Conservation (phyloP, 208 protist genomes). For the Acanthamoeba healyi region DNA sequence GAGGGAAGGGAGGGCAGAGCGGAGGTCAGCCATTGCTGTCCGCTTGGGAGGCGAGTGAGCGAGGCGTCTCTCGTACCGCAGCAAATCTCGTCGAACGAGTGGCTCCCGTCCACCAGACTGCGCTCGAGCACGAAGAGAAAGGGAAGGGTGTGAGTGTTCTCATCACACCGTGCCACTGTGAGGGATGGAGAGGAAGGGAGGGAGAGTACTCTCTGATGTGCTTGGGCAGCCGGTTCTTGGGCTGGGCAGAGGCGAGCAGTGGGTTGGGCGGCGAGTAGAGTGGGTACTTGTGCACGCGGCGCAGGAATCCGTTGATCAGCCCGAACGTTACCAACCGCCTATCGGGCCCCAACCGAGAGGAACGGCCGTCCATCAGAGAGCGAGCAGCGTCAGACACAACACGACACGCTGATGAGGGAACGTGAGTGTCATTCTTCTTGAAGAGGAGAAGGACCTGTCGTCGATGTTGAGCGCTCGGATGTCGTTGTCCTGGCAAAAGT, state of each 20-base stretch:
- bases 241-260: slow-evolving; percentile 7
- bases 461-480: slow-evolving; percentile 64
- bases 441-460: slow-evolving; percentile 8
- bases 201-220: slow-evolving; percentile 34
- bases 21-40: neutral
- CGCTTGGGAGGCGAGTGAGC: neutral
- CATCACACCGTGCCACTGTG: neutral
- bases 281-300: slow-evolving; percentile 74
- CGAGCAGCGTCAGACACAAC: no score
- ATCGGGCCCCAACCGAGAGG: no score
- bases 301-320: slow-evolving; percentile 67
- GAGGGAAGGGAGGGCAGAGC: neutral
- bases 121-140: neutral
- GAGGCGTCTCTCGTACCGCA: slow-evolving; percentile 63
- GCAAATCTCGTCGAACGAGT: slow-evolving; percentile 69
- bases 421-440: neutral
- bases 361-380: no score
- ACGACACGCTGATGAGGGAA: neutral
- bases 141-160: neutral
- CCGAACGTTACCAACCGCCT: slow-evolving; percentile 64
- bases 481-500: slow-evolving; percentile 69
- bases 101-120: slow-evolving; percentile 63
- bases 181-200: neutral
- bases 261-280: slow-evolving; percentile 66
- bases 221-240: slow-evolving; percentile 55